A percentile compares a stretch with the other conserved stretches of the same genome.
Conservation (phyloP, 805 yeast genomes). For the Teunomyces kruisii region DNA sequence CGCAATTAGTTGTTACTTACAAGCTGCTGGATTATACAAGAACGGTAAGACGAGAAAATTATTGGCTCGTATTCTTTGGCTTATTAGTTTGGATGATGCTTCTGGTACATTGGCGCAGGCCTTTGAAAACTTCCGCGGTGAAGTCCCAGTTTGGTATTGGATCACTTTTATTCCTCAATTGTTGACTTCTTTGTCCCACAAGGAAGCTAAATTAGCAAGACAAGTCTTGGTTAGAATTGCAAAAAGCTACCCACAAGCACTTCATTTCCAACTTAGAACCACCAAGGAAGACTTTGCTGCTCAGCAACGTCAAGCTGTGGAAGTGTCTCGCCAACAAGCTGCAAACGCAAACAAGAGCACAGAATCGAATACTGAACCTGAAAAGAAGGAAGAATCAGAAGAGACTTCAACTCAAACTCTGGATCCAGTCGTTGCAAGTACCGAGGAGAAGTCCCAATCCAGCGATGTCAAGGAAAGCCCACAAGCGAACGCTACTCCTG, state of each 20-base stretch:
- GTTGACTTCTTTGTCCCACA: constrained; percentile 83
- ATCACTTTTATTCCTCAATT: constrained; percentile 95
- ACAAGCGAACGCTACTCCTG: not conserved
- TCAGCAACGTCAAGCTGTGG: constrained; percentile 70
- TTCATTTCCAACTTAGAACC: constrained; percentile 93
- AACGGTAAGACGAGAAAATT: constrained; percentile 87
- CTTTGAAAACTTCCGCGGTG: constrained; percentile 90
- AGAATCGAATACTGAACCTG: constrained; percentile 4
- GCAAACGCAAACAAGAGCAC: constrained; percentile 6
- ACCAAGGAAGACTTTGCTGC: constrained; percentile 92
- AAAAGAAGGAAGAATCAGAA: constrained; percentile 6
- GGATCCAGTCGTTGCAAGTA: constrained; percentile 1
- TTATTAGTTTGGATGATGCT: constrained; percentile 85
- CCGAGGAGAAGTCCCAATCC: not conserved
- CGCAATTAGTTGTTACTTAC: constrained; percentile 93
- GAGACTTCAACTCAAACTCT: constrained; percentile 7
- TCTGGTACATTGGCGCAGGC: constrained; percentile 80
- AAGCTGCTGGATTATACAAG: constrained; percentile 96
- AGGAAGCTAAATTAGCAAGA: constrained; percentile 86
- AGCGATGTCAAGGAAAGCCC: not conserved
- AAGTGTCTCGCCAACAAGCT: constrained; percentile 24
- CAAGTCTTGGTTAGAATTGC: constrained; percentile 89
- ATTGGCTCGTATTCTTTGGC: constrained; percentile 88
- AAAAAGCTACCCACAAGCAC: constrained; percentile 94
- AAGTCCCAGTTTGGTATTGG: constrained; percentile 99